Evolutionary conservation across 1,284 basidiomycete genomes (phyloP), one percentile per base, ranked within the genome.

Genomic region (Kalmanozyma brasiliensis): DNA sequence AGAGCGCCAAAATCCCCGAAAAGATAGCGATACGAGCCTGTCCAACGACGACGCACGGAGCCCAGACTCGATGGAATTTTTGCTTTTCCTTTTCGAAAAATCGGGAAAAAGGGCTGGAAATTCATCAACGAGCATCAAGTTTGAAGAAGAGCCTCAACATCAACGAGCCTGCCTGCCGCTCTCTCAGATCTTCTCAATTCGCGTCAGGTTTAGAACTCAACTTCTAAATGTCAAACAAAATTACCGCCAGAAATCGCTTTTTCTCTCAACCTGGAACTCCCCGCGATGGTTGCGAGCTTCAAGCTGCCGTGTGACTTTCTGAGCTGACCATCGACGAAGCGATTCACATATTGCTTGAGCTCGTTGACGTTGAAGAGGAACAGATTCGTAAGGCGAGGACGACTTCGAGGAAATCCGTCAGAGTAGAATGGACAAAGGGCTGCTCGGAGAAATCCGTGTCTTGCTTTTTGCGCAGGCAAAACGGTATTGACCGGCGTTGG

Each of bases 401-500:
- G n/a, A n/a, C n/a, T n/a, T n/a, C n/a, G n/a, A n/a, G n/a, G n/a
- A n/a, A n/a, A n/a, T n/a, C n/a, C n/a, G n/a, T n/a, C 34, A 35
- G 8, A 37, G 19, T 6, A 17, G 17, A 37, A 19, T 11, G n/a
- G 34, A 22, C 5, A 17, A n/a, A 33, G 17, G n/a, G n/a, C n/a
- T n/a, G n/a, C 11, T 63, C 60, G 53, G 60, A 63, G 35, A 48
- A 49, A 52, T 57, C 60, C 53, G 60, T 42, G 60, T 51, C 22
- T 19, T 17, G 2, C 20, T 5, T 26, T n/a, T n/a, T n/a, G n/a
- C n/a, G 24, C 26, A 29, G 26, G 26, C 26, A n/a, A 24, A 30
- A 44, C 53, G 60, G 53, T 57, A 63, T 52, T 63, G 60, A 63
- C 53, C 49, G 60, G 60, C 52, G 43, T 41, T 62, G 60, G 26